These are phyloP conservation scores for Lentinus polychrous DNA, from an alignment of 1,284 basidiomycete genomes.

Conservation along the genomic window DNA sequence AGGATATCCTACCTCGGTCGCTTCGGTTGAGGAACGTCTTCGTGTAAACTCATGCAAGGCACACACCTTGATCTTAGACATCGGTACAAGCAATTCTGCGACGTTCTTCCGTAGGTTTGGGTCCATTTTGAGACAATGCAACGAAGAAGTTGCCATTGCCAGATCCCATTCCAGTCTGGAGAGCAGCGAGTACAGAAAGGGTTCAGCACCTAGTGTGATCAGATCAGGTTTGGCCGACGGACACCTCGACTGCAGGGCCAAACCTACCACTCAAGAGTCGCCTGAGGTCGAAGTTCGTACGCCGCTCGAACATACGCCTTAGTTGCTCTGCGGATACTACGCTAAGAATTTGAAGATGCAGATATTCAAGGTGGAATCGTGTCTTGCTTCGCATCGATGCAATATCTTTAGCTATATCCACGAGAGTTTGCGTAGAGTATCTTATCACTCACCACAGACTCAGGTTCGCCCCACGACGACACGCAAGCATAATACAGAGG, in stretches of 20 bases:
- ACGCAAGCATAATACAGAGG: slow-evolving; percentile 91
- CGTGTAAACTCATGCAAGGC: not conserved
- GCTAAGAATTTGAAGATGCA: slow-evolving; percentile 89
- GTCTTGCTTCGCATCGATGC: slow-evolving; percentile 65
- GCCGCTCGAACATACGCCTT: slow-evolving; percentile 76
- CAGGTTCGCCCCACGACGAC: slow-evolving; percentile 90
- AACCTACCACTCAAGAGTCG: slow-evolving; percentile 72
- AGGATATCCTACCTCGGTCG: slow-evolving; percentile 90
- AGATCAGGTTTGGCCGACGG: not conserved
- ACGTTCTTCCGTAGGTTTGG: slow-evolving; percentile 59
- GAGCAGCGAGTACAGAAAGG: slow-evolving; percentile 70
- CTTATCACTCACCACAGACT: slow-evolving; percentile 74
- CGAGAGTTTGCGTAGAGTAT: not conserved
- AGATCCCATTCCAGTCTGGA: slow-evolving; percentile 71
- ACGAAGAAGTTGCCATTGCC: slow-evolving; percentile 72
- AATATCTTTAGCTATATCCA: slow-evolving; percentile 8
- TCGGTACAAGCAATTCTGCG: slow-evolving; percentile 72
- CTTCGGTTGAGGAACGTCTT: not conserved
- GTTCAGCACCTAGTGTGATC: slow-evolving; percentile 61
- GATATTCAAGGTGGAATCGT: slow-evolving; percentile 88
- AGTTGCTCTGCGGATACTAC: slow-evolving; percentile 85
- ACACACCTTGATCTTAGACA: slow-evolving; percentile 71
- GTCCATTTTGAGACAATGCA: slow-evolving; percentile 78
- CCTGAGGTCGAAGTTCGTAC: slow-evolving; percentile 88
- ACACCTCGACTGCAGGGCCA: slow-evolving; percentile 1